These are phyloP conservation scores for Pleurotus platypus DNA, from an alignment of 768 basidiomycete species.

Conservation along the genomic window DNA sequence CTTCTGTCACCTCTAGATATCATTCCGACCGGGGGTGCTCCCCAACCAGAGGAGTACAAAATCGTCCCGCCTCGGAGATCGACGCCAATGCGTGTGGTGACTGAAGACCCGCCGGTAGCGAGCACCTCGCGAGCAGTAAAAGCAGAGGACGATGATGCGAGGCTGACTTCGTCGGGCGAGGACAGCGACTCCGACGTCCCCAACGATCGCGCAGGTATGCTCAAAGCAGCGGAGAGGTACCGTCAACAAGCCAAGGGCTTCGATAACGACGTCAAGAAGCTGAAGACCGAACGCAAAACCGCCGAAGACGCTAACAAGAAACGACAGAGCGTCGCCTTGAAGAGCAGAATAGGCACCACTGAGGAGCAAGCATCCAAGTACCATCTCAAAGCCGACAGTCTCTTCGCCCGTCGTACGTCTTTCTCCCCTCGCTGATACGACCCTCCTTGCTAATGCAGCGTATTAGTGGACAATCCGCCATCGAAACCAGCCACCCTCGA, in stretches of 20 bases:
- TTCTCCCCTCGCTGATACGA: neutral
- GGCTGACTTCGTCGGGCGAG: neutral
- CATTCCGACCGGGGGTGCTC: neutral
- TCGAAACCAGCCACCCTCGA: neutral
- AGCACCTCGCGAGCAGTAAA: neutral
- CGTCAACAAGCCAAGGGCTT: neutral
- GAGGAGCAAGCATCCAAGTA: slow-evolving; percentile 1
- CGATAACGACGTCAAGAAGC: neutral
- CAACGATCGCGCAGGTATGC: neutral
- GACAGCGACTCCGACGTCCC: neutral
- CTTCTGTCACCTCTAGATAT: slow-evolving; percentile 7
- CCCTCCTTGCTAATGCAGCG: neutral
- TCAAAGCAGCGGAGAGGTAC: neutral
- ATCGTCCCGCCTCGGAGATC: slow-evolving; percentile 2
- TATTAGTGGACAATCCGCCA: neutral
- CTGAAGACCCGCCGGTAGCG: neutral
- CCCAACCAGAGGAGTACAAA: neutral
- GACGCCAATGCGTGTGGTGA: neutral
- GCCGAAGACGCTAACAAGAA: neutral
- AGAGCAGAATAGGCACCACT: neutral
- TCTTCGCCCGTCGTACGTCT: neutral
- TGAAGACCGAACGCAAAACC: neutral
- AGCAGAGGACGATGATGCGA: neutral
- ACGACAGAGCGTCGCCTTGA: neutral
- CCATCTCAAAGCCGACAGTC: neutral